phyloP scores from a whole-genome alignment of 148 eudicot species.

The Camellia granthamiana region DNA sequence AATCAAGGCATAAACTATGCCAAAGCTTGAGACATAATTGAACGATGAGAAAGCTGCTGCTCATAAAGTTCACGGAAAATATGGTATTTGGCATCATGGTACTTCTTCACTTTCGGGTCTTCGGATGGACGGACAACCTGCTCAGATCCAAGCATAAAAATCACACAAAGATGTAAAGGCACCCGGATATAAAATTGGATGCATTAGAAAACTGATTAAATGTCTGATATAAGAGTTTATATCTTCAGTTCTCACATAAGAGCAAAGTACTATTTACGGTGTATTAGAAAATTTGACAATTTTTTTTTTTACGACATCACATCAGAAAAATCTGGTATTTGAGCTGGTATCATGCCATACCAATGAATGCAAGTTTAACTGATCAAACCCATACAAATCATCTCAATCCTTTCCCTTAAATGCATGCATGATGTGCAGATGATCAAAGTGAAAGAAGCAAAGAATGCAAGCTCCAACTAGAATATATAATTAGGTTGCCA shows the following conservation, averaged over 20 bases:
- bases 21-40: conserved; percentile 64
- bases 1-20: conserved; percentile 12
- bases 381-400: background rate
- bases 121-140: conserved; percentile 81
- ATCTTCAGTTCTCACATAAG: background rate
- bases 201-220: background rate
- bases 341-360: background rate
- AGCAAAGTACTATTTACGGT: background rate
- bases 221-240: no score
- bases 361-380: conserved; percentile 2
- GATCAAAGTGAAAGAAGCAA: background rate
- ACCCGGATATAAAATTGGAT: background rate
- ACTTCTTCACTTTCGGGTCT: conserved; percentile 77
- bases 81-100: conserved; percentile 84
- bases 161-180: background rate
- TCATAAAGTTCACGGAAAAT: conserved; percentile 78
- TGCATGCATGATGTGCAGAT: background rate
- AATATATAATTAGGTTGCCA: background rate
- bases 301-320: no score
- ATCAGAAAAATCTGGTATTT: background rate
- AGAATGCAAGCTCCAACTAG: background rate
- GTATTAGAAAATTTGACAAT: background rate
- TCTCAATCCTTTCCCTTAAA: background rate
- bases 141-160: conserved; percentile 17
- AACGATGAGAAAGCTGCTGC: conserved; percentile 69